phyloP scores from a whole-genome alignment of 1,139 yeast genomes.

The Saccharomyces hybrid region DNA sequence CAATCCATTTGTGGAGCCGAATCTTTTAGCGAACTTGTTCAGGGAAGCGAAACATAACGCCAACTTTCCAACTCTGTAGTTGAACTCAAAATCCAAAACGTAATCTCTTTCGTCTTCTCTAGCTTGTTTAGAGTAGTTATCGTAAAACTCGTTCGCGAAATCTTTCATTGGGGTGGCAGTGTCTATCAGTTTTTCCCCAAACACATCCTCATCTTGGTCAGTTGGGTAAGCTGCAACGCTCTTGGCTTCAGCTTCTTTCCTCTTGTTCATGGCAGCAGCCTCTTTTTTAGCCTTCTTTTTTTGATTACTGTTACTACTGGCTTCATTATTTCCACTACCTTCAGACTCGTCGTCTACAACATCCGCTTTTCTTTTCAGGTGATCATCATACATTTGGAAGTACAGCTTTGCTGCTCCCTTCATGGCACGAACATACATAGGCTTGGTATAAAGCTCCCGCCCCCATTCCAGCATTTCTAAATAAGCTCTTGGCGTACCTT shows the following conservation, averaged over 20 bases:
- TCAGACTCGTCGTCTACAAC: constrained; percentile 22
- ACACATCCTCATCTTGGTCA: constrained; percentile 38
- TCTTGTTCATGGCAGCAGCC: constrained; percentile 33
- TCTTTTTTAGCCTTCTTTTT: constrained; percentile 38
- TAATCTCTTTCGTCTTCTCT: constrained; percentile 32
- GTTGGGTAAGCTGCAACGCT: constrained; percentile 32
- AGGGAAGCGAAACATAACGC: constrained; percentile 41
- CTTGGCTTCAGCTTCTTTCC: constrained; percentile 35
- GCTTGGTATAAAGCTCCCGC: constrained; percentile 59
- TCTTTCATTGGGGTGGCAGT: constrained; percentile 37
- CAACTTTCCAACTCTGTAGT: constrained; percentile 39
- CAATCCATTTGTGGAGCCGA: constrained; percentile 15
- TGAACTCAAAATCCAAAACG: constrained; percentile 39
- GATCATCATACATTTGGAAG: constrained; percentile 38
- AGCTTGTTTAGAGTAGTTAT: constrained; percentile 32
- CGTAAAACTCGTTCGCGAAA: constrained; percentile 35
- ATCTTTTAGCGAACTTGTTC: constrained; percentile 27
- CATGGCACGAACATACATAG: constrained; percentile 63
- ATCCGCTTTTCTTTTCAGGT: constrained; percentile 23
- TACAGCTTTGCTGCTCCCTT: constrained; percentile 58
- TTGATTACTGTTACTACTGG: constrained; percentile 10
- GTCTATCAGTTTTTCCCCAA: constrained; percentile 36
- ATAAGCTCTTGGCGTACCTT: constrained; percentile 85
- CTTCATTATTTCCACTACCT: background rate
- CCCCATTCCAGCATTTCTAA: constrained; percentile 75